Conservation (phyloP, 306 rosid genomes). For the Macrotyloma uniflorum region DNA sequence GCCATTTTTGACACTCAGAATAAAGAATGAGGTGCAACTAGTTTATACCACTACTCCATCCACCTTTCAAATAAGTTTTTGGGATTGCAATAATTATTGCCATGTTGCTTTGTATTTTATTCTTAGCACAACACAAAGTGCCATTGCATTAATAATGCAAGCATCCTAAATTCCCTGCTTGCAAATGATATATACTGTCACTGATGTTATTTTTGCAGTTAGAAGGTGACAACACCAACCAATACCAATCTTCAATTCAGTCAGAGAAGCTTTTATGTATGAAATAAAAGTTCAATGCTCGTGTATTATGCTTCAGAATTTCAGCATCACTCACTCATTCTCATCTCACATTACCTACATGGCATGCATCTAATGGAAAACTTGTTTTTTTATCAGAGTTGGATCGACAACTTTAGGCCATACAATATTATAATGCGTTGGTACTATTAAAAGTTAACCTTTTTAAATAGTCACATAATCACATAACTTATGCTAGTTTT, state of each 20-base stretch:
- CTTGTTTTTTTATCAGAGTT: background rate
- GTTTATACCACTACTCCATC: conserved; percentile 42
- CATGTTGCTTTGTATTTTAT: background rate
- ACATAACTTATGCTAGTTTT: too few species aligned
- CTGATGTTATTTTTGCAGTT: conserved; percentile 15
- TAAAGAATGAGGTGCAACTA: conserved; percentile 61
- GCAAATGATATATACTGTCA: conserved; percentile 18
- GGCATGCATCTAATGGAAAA: background rate
- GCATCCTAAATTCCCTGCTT: conserved; percentile 45
- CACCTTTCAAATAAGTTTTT: conserved; percentile 33
- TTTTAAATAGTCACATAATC: too few species aligned
- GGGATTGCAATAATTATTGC: conserved; percentile 7
- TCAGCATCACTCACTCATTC: background rate
- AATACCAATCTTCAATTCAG: conserved; percentile 24
- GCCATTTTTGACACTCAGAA: conserved; percentile 43
- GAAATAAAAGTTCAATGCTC: conserved; percentile 13
- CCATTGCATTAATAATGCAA: conserved; percentile 35
- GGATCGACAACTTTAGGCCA: background rate
- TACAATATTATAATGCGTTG: background rate
- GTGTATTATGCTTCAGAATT: conserved; percentile 18
- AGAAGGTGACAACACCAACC: conserved; percentile 32
- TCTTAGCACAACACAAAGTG: conserved; percentile 20
- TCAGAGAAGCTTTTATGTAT: background rate
- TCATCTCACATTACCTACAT: background rate
- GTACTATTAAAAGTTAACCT: too few species aligned